Evolutionary conservation across 2,329 filamentous ascomycete genomes (phyloP).

Genomic region (Tolypocladium capitatum): DNA sequence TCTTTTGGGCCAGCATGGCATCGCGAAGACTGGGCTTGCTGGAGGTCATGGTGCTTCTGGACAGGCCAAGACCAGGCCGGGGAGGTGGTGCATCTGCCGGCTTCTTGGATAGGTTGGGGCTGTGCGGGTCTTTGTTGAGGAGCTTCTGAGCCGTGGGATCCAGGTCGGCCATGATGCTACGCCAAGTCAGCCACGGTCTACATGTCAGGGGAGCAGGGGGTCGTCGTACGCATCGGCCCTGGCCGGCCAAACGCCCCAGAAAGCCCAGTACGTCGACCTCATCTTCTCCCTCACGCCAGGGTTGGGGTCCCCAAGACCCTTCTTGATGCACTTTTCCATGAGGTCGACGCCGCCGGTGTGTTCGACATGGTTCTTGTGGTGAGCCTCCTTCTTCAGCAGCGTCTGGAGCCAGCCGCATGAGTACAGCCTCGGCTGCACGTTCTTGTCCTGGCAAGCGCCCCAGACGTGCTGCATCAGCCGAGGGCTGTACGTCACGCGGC

Average conservation of each 20-base stretch:
- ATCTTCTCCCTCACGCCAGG: constrained; percentile 79
- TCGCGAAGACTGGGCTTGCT: constrained; percentile 62
- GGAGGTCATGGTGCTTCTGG: constrained; percentile 45
- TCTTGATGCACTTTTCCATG: constrained; percentile 79
- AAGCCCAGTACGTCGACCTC: constrained; percentile 77
- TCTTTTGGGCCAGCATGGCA: constrained; percentile 73
- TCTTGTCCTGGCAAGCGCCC: constrained; percentile 80
- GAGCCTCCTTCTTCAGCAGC: constrained; percentile 60
- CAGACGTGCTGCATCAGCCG: constrained; percentile 80
- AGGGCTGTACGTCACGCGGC: constrained; percentile 63
- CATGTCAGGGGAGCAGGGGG: background rate
- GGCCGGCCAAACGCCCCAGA: constrained; percentile 62
- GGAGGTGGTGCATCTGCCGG: constrained; percentile 30
- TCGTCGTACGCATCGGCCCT: constrained; percentile 56
- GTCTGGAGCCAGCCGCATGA: constrained; percentile 75
- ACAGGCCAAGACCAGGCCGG: constrained; percentile 46
- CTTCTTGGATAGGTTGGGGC: constrained; percentile 57
- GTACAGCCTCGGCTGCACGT: constrained; percentile 71
- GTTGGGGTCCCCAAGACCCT: constrained; percentile 79
- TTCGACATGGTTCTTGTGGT: constrained; percentile 72
- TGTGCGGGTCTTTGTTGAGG: constrained; percentile 70
- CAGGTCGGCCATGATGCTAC: constrained; percentile 63
- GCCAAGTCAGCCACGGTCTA: constrained; percentile 8
- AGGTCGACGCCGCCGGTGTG: constrained; percentile 71
- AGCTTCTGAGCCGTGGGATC: constrained; percentile 68